Evolutionary conservation across 768 basidiomycete genomes (phyloP).

Genomic region (Lentinula sp.): DNA sequence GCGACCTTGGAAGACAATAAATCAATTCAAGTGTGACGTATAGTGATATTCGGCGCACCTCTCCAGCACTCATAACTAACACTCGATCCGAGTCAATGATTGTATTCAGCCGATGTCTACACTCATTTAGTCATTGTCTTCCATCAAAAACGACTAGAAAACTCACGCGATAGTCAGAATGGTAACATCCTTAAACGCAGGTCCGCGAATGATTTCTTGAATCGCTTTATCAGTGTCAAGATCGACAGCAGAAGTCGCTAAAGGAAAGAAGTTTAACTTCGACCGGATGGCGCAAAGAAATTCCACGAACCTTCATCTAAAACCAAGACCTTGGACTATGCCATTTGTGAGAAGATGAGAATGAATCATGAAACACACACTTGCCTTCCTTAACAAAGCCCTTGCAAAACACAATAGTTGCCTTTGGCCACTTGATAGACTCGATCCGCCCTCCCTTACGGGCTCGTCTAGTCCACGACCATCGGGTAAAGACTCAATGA

Average conservation of each 20-base stretch:
- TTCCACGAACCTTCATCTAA: conserved; percentile 74
- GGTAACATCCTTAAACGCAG: conserved; percentile 71
- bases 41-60: conserved; percentile 28
- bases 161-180: conserved; percentile 84
- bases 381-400: conserved; percentile 70
- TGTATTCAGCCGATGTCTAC: conserved; percentile 74
- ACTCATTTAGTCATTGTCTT: not conserved
- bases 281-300: not conserved
- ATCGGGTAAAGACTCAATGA: conserved; percentile 57
- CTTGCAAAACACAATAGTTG: conserved; percentile 88
- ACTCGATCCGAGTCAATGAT: conserved; percentile 79
- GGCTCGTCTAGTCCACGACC: conserved; percentile 54
- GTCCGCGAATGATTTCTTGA: conserved; percentile 81
- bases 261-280: not conserved
- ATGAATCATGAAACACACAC: conserved; percentile 1
- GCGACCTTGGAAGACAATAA: conserved; percentile 36
- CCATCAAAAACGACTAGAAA: conserved; percentile 2
- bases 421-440: conserved; percentile 78
- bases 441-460: conserved; percentile 74
- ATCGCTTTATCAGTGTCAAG: conserved; percentile 57
- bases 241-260: conserved; percentile 26
- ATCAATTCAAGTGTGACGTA: not conserved
- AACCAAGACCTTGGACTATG: conserved; percentile 79
- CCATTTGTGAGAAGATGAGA: conserved; percentile 5
- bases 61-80: conserved; percentile 77